phyloP scores from a whole-genome alignment of 768 basidiomycete species.

The Russula dissimulans region DNA sequence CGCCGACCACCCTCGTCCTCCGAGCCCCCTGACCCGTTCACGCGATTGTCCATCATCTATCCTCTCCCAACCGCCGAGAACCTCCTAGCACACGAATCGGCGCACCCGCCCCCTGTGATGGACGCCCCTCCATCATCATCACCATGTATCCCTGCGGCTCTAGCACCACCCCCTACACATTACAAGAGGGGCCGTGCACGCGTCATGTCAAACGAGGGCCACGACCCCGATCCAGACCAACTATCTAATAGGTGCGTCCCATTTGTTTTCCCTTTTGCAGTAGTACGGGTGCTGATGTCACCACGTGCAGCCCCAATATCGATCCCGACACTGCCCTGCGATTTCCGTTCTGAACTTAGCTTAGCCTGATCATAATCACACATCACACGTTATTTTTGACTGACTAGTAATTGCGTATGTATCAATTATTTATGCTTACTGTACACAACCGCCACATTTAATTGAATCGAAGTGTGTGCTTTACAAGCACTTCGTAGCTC shows the following conservation, averaged over 20 bases:
- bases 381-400: not conserved
- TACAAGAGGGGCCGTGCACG: conserved; percentile 13
- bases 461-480: not conserved
- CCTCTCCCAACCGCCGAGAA: conserved; percentile 7
- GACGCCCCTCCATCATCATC: not conserved
- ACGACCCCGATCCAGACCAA: conserved; percentile 1
- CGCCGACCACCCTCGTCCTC: not conserved
- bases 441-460: not conserved
- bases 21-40: not conserved
- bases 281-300: not conserved
- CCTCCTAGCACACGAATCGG: conserved; percentile 6
- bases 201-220: conserved; percentile 3
- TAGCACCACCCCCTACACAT: conserved; percentile 11
- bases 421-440: conserved; percentile 1
- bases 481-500: too few species aligned
- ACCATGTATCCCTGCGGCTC: not conserved
- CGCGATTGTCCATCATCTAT: conserved; percentile 10
- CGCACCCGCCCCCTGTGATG: not conserved
- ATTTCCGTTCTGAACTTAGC: conserved; percentile 10
- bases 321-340: not conserved
- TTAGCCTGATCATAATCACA: not conserved
- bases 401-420: conserved; percentile 3
- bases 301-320: not conserved
- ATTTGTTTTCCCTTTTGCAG: not conserved
- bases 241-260: conserved; percentile 6